Evolutionary conservation across 2,329 filamentous ascomycete genomes (phyloP).

Genomic region (Diplocarpon mali): DNA sequence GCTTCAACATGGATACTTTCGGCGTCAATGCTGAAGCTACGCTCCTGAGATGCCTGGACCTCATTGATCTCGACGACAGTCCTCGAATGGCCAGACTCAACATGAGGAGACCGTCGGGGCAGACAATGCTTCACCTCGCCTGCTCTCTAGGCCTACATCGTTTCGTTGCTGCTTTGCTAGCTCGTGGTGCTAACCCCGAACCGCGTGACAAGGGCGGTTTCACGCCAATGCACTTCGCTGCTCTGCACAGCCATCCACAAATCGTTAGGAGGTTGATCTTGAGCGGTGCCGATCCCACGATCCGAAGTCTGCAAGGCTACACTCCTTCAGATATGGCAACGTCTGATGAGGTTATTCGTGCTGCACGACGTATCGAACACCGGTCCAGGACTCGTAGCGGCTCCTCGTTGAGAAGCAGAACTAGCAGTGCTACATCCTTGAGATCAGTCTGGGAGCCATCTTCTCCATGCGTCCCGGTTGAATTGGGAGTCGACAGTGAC

Average conservation of each 20-base stretch:
- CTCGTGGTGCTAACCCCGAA: conserved; percentile 67
- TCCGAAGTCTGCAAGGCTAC: conserved; percentile 59
- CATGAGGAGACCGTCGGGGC: conserved; percentile 52
- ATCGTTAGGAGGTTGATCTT: conserved; percentile 67
- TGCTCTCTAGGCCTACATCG: conserved; percentile 64
- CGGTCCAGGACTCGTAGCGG: conserved; percentile 58
- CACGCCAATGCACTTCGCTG: conserved; percentile 74
- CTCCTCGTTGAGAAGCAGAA: conserved; percentile 45
- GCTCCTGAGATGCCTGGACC: conserved; percentile 63
- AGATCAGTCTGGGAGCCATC: conserved; percentile 55
- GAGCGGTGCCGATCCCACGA: conserved; percentile 59
- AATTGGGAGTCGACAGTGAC: conserved; percentile 31
- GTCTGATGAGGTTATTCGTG: conserved; percentile 51
- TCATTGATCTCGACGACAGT: conserved; percentile 69
- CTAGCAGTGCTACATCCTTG: conserved; percentile 56
- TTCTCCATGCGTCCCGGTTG: conserved; percentile 29
- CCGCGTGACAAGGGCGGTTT: conserved; percentile 68
- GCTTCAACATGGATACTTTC: conserved; percentile 30
- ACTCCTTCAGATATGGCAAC: conserved; percentile 61
- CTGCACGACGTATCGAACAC: conserved; percentile 49
- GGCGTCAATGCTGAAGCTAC: conserved; percentile 27
- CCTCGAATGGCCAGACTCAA: conserved; percentile 58
- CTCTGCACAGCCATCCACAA: conserved; percentile 62
- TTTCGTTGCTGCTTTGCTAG: conserved; percentile 66
- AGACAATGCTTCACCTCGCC: conserved; percentile 72